Percentiles rank a stretch among this genome's conserved stretches.
These are phyloP conservation scores for Discostella stelligeroides DNA, from an alignment of 108 stramenopile species.

Conservation along the genomic window DNA sequence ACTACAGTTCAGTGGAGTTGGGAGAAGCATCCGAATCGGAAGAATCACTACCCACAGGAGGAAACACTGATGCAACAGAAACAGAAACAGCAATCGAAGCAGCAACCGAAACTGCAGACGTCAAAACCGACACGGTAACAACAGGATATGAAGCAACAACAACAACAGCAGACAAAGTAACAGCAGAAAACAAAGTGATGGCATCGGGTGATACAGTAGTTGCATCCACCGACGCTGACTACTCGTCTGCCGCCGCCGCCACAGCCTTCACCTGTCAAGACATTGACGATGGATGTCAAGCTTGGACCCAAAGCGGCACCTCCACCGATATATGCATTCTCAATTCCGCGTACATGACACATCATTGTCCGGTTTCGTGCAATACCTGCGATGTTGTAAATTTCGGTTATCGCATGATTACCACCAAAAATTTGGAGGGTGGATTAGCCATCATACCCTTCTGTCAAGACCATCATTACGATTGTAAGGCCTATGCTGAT, in stretches of 20 bases:
- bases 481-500: conserved; percentile 6
- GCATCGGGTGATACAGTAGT: too few species aligned
- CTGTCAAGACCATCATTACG: conserved; percentile 10
- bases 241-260: too few species aligned
- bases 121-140: too few species aligned
- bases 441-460: not conserved
- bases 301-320: not conserved
- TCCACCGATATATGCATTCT: not conserved
- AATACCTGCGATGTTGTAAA: not conserved
- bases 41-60: too few species aligned
- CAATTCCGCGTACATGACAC: conserved; percentile 1
- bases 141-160: too few species aligned
- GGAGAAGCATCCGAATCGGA: too few species aligned
- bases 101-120: not conserved
- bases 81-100: too few species aligned
- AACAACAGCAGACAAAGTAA: not conserved
- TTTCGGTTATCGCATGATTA: not conserved
- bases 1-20: too few species aligned
- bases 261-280: not conserved
- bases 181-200: too few species aligned
- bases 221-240: too few species aligned
- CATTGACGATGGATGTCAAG: not conserved
- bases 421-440: not conserved
- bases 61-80: too few species aligned
- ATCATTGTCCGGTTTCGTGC: not conserved